These are phyloP conservation scores for Suillus bovinus DNA, from an alignment of 768 basidiomycete genomes.

Conservation along the genomic window DNA sequence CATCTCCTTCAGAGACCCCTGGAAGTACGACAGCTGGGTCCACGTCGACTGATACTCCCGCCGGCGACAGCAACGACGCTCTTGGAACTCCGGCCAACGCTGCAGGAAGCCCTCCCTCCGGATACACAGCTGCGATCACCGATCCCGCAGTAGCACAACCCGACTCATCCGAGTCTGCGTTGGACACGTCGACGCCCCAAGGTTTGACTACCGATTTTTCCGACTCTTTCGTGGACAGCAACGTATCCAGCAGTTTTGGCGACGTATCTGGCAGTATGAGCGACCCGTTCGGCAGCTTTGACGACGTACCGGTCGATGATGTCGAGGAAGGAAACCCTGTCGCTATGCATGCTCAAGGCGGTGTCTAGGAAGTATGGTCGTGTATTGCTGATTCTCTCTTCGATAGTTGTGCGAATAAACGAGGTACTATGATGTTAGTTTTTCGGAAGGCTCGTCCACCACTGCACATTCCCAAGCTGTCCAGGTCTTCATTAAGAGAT, in stretches of 20 bases:
- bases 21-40: neutral
- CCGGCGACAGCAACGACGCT: neutral
- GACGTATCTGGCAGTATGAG: too few relatives aligned
- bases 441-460: neutral
- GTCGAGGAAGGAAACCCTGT: neutral
- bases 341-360: neutral
- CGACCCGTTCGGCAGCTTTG: too few relatives aligned
- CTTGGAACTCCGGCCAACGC: neutral
- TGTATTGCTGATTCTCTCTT: neutral
- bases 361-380: neutral
- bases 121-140: neutral
- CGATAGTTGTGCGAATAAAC: conserved; percentile 14
- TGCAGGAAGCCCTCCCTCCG: neutral
- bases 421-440: neutral
- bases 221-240: too few relatives aligned
- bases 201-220: neutral
- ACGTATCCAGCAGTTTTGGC: too few relatives aligned
- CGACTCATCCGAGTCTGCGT: neutral
- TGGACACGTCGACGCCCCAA: neutral
- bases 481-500: too few relatives aligned
- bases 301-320: neutral
- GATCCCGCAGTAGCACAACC: neutral
- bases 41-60: neutral
- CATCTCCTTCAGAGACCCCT: neutral
- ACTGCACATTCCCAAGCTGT: too few relatives aligned